phyloP scores from a whole-genome alignment of 2,329 filamentous ascomycete genomes.

The Chlorencoelia australis region DNA sequence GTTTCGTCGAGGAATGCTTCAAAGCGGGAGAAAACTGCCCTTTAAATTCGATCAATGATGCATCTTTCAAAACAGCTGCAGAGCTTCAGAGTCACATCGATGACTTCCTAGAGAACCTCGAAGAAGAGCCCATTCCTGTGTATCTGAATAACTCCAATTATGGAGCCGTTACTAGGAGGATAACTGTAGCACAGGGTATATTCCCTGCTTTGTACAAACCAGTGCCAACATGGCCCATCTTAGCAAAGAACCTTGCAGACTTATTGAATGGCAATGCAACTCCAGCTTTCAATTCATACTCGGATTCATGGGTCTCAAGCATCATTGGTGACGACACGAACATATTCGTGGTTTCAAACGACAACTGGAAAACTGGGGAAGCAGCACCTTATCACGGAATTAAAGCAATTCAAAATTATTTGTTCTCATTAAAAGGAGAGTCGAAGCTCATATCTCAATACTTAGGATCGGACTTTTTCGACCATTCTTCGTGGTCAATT shows the following conservation, averaged over 20 bases:
- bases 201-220: conserved; percentile 33
- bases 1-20: conserved; percentile 14
- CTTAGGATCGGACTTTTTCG: conserved; percentile 9
- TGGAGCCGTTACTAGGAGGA: conserved; percentile 12
- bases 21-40: conserved; percentile 12
- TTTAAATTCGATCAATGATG: conserved; percentile 8
- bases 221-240: conserved; percentile 6
- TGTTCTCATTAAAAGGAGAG: background rate
- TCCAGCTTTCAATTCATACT: conserved; percentile 25
- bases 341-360: conserved; percentile 9
- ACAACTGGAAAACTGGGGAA: conserved; percentile 8
- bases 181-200: conserved; percentile 24
- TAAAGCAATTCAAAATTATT: conserved; percentile 9
- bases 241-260: conserved; percentile 12
- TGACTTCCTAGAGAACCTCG: conserved; percentile 8
- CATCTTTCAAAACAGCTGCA: conserved; percentile 5
- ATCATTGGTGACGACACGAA: conserved; percentile 9
- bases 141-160: conserved; percentile 17
- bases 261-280: conserved; percentile 12
- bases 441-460: conserved; percentile 10
- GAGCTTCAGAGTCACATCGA: conserved; percentile 10
- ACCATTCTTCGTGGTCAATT: conserved; percentile 10
- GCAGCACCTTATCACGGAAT: conserved; percentile 11
- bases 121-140: conserved; percentile 16
- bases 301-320: conserved; percentile 8